Evolutionary conservation across 306 rosid genomes (phyloP), one percentile per base, ranked within the genome.

Genomic region (Rosa rugosa): DNA sequence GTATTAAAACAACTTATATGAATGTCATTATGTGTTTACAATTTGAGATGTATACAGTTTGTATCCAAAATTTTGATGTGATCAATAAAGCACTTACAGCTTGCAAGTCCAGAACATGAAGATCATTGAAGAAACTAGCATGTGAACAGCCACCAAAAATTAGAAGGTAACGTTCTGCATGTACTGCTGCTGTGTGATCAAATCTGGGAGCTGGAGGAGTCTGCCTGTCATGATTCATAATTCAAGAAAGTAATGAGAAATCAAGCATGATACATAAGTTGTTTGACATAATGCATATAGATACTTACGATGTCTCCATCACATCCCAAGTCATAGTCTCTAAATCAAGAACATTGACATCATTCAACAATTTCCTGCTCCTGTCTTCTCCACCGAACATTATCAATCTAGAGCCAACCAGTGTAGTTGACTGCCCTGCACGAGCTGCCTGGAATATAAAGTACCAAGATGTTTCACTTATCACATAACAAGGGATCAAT

Each of bases 101-200:
- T 81, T 87, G 91, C 86, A 93, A 79, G 87, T 96, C 99, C 80
- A 96, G 89, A 45, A 96, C 84, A 81, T 91, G 97, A 77, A 93
- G 91, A 88, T 96, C 96, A 65, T 85, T 90, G 91, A 90, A 96
- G 88, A 96, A 93, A 81, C 79, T 83, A 72, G 97, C 86, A 85
- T 93, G 97, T 78, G 98, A 96, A 79, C 99, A 96, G 80, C 99
- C 98, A 31, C 99, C 99, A 77, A 93, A 96, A 79, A 96, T 77
- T 69, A 91, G 83, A 85, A 96, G 96, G 87, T 96, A 96, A 40
- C 81, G 91, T 11, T 89, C 92, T 23, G 88, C 90, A 31, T 90
- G 93, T 80, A 93, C 75, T 66, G 97, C 84, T 71, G 97, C 94
- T 79, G 91, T 82, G 80, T 96, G 99, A 86, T 96, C 99, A 8